Evolutionary conservation across 192 early-diverging fungal genomes (phyloP).

Genomic region (Gryganskiella cystojenkinii): DNA sequence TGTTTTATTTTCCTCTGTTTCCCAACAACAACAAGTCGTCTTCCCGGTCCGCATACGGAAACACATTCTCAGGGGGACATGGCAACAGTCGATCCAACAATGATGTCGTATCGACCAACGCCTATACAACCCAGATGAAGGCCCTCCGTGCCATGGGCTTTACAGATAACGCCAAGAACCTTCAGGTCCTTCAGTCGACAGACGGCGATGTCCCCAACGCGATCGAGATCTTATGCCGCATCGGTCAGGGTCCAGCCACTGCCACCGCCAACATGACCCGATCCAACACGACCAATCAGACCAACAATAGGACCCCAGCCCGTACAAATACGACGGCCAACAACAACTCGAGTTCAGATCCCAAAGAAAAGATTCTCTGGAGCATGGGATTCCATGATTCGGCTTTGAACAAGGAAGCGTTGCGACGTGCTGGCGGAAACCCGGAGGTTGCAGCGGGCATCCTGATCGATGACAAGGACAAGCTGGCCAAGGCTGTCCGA

Average conservation of each 20-base stretch:
- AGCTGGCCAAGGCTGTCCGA: conserved; percentile 31
- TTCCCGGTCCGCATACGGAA: conserved; percentile 37
- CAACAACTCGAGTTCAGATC: conserved; percentile 54
- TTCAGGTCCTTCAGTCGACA: conserved; percentile 73
- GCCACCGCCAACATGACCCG: conserved; percentile 16
- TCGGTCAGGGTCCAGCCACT: conserved; percentile 47
- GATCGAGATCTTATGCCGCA: conserved; percentile 72
- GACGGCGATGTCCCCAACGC: conserved; percentile 82
- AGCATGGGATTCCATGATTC: conserved; percentile 83
- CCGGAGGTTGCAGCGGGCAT: conserved; percentile 77
- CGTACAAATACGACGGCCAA: conserved; percentile 6
- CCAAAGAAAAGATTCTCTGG: conserved; percentile 69
- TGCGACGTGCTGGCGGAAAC: conserved; percentile 78
- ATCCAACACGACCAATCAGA: conserved; percentile 8
- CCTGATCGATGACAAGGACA: conserved; percentile 60
- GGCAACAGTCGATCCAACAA: conserved; percentile 10
- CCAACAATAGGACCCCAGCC: conserved; percentile 6
- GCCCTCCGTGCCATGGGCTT: conserved; percentile 87
- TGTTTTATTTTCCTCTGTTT: conserved; percentile 1
- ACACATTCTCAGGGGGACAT: conserved; percentile 42
- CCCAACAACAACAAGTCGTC: too few species aligned
- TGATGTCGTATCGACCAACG: conserved; percentile 36
- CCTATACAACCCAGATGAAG: conserved; percentile 48
- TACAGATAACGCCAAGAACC: conserved; percentile 71
- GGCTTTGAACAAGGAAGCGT: conserved; percentile 70